These are phyloP conservation scores for Barnettozyma botsteinii DNA, from an alignment of 805 yeast genomes.

Conservation along the genomic window DNA sequence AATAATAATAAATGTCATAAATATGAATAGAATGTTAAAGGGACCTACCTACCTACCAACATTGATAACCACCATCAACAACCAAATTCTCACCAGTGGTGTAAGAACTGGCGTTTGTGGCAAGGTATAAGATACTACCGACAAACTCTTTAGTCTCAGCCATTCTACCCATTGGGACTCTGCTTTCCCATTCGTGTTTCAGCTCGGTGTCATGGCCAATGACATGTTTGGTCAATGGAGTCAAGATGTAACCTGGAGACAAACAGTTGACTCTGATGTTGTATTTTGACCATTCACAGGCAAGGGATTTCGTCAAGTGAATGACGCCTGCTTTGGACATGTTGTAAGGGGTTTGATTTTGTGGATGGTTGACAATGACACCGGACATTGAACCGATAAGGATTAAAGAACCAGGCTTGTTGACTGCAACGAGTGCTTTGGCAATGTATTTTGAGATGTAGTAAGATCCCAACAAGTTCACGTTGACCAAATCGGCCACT, in stretches of 20 bases:
- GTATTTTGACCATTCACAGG: constrained; percentile 77
- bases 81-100: constrained; percentile 81
- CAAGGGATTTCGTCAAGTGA: constrained; percentile 69
- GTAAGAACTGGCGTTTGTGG: constrained; percentile 69
- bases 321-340: constrained; percentile 85
- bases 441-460: constrained; percentile 74
- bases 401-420: constrained; percentile 54
- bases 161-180: constrained; percentile 75
- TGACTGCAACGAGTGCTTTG: constrained; percentile 52
- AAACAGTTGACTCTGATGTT: constrained; percentile 72
- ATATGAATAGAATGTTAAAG: no score
- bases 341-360: constrained; percentile 75
- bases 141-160: constrained; percentile 82
- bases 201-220: constrained; percentile 50
- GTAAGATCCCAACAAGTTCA: constrained; percentile 68
- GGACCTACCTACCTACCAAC: no score
- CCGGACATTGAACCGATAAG: constrained; percentile 80
- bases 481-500: constrained; percentile 63
- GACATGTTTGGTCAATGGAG: constrained; percentile 73
- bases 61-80: constrained; percentile 84
- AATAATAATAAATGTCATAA: not conserved
- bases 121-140: constrained; percentile 69
- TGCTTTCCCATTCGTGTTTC: constrained; percentile 67
- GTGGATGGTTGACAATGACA: constrained; percentile 70
- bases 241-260: constrained; percentile 76